Evolutionary conservation across 768 basidiomycete genomes (phyloP), one percentile per base, ranked within the genome.

Genomic region (Dioszegia hungarica): DNA sequence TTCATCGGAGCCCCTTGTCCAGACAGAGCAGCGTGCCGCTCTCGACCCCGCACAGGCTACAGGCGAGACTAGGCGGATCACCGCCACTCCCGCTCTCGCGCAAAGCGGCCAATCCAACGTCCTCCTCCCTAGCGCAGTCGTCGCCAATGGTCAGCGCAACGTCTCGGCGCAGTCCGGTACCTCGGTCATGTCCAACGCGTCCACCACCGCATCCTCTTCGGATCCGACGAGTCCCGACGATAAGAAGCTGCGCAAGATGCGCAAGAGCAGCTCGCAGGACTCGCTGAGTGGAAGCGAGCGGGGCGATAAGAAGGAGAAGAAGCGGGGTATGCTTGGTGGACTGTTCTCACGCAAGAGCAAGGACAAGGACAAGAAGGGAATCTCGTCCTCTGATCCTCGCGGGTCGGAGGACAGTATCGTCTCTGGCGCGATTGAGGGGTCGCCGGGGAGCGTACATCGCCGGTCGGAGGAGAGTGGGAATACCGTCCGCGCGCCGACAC

Each of bases 71-170:
- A 82, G 82, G 53, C 85, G 88, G 62, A 79, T 91, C 53, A 86
- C 84, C 10, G 84, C 83, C 56, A 93, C 90, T 0, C 91, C 91
- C 1, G 79, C 82, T 1, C 84, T 93, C 20, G 87, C 84, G 11
- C 85, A 86, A 15, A 83, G 83, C 17, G 36, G 49, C 14, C 49
- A 33, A 20, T 24, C 36, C 22, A 38, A 12, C 17, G 63, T 60
- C 1, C 52, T 69, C 6, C 59, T 70, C 3, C 70, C 70, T 9
- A 54, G 48, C 17, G 64, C 66, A 0, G 61, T 66, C 40, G 58
- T 62, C 31, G 44, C 36, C 4, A 57, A 65, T 34, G 49, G 49
- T 12, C 47, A 61, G 2, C 55, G 67, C 78, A 79, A 63, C 79
- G 82, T 71, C 79, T 84, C 59, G 80, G 83, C 47, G 80, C 83